Base-by-base conservation (phyloP, 1,139 yeast species). In the Geotrichum restrictum region DNA sequence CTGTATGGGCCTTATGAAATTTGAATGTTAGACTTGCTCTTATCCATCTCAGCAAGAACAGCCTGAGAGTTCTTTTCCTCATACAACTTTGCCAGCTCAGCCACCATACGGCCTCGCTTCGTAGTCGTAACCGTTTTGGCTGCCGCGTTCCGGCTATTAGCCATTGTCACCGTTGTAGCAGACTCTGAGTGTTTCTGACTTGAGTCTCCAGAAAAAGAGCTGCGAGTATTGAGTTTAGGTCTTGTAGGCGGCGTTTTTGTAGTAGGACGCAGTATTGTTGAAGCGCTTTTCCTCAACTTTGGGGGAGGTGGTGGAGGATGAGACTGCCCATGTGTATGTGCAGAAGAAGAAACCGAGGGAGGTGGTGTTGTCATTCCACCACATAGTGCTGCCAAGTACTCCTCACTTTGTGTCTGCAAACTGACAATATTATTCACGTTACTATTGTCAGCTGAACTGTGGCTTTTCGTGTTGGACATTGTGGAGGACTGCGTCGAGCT, bases 51-150 rank as follows among this genome's bases (percentile, higher is more conserved):
- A 3, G 39, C 21, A 8, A 47, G 40, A n/a, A 39, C 45, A 16
- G 34, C 3, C 7, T 14, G 45, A 3, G 10, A 21, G 3, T 19
- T 43, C 39, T 43, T 31, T 22, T 43, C 38, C 51, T 67, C 71
- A 49, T 67, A 67, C 33, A 67, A 59, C 44, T 62, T 64, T 2
- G 70, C 68, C 44, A 67, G 56, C 51, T 67, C 68, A 4, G 69
- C 67, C 1, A 67, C 71, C 63, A 63, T 61, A 46, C 64, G 61
- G 19, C 69, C 69, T 3, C 68, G 54, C 18, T 62, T 57, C 2
- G 63, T 60, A 24, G 8, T 8, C 29, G 8, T 24, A n/a, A n/a
- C n/a, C n/a, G n/a, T 8, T 24, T 24, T 24, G 29, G 7, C 8
- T 24, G 29, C 29, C 29, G 29, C n/a, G n/a, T n/a, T n/a, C n/a